A percentile compares a stretch with the other conserved stretches of the same genome.
Conservation (phyloP, 441 rosid genomes). For the Raphanus hybrid region DNA sequence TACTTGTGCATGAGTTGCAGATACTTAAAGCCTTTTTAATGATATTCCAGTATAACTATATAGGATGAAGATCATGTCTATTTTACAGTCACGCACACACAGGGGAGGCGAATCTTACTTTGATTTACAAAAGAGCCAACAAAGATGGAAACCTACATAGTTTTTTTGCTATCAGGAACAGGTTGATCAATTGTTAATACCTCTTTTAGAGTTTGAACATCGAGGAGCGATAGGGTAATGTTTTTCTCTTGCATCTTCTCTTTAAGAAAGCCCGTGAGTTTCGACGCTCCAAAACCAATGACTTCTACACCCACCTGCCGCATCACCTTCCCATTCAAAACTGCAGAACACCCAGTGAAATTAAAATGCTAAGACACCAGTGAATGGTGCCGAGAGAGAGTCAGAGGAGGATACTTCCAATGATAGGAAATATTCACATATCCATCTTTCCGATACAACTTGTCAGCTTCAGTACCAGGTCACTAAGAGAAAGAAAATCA, state of each 20-base stretch:
- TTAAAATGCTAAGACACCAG: conserved; percentile 23
- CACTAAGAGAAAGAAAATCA: conserved; percentile 14
- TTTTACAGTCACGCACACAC: no score
- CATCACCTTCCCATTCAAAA: conserved; percentile 90
- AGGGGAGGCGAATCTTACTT: neutral
- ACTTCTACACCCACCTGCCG: conserved; percentile 88
- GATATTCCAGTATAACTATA: neutral
- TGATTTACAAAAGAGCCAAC: neutral
- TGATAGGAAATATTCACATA: neutral
- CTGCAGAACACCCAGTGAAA: conserved; percentile 47
- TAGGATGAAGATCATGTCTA: neutral
- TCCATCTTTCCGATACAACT: conserved; percentile 20
- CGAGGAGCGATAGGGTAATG: conserved; percentile 69
- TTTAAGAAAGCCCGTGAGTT: conserved; percentile 83
- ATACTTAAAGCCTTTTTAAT: neutral
- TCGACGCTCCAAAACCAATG: conserved; percentile 78
- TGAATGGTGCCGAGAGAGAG: no score
- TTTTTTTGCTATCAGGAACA: conserved; percentile 6
- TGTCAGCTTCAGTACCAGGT: conserved; percentile 4
- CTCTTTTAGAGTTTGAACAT: conserved; percentile 88
- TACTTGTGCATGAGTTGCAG: conserved; percentile 1
- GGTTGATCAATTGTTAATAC: conserved; percentile 44
- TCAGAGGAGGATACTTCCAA: conserved; percentile 14
- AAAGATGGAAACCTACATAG: conserved; percentile 7
- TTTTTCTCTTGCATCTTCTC: conserved; percentile 81